Percentiles rank a stretch among this genome's conserved stretches.
phyloP scores from a whole-genome alignment of 768 basidiomycete species.

The Leucocoprinus leucothites region DNA sequence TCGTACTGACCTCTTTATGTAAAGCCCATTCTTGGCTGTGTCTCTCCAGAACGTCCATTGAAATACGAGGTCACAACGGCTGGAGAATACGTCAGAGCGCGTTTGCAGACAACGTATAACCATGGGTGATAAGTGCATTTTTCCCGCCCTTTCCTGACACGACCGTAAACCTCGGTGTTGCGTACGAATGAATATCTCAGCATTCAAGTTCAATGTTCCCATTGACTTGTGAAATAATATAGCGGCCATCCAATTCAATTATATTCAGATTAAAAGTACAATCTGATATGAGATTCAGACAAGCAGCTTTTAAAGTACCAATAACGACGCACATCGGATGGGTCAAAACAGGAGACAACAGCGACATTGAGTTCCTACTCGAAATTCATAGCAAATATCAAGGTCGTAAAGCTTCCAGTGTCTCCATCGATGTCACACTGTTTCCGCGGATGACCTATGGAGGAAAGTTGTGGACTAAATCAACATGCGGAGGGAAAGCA shows the following conservation, averaged over 20 bases:
- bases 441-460: conserved; percentile 92
- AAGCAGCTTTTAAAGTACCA: too few species aligned
- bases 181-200: too few species aligned
- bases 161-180: too few species aligned
- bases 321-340: conserved; percentile 7
- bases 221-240: not conserved
- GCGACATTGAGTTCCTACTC: not conserved
- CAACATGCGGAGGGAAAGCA: conserved; percentile 12
- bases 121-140: conserved; percentile 20
- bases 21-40: conserved; percentile 53
- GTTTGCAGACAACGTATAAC: conserved; percentile 66
- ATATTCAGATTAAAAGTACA: conserved; percentile 10
- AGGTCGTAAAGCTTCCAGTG: conserved; percentile 57
- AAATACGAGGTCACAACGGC: conserved; percentile 74
- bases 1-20: too few species aligned
- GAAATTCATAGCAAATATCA: conserved; percentile 10
- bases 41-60: conserved; percentile 36
- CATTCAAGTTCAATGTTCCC: not conserved
- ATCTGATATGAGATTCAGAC: not conserved
- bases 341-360: not conserved
- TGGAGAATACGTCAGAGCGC: conserved; percentile 78
- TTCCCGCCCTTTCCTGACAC: too few species aligned
- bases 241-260: not conserved
- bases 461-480: conserved; percentile 5
- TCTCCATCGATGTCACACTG: conserved; percentile 96